Evolutionary conservation across 768 basidiomycete genomes (phyloP), one percentile per base, ranked within the genome.

Genomic region (Piloderma croceum): DNA sequence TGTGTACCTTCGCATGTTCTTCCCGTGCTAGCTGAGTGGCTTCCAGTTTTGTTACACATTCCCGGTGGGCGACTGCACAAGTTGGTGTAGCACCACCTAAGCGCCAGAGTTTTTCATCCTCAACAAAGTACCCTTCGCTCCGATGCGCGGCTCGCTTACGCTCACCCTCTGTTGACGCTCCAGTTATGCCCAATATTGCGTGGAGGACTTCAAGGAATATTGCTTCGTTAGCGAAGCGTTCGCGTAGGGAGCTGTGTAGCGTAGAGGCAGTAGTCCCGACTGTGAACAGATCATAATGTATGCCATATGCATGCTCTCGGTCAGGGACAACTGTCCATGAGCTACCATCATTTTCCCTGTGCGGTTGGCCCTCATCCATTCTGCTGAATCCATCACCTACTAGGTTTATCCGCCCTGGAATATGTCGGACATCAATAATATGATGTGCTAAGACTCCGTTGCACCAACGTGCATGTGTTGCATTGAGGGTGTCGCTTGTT

Each of bases 311-410:
- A 10, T 24, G 27, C 21, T 57, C 58, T 56, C 57, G 59, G 32
- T 61, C 57, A 12, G 50, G 45, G 19, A 42, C 33, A 0, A 59
- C 54, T 1, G 53, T 54, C 57, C 54, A 58, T n/a, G 43, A 32
- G 33, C 44, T 42, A 2, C 52, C 48, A 20, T 54, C 48, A 1
- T 31, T 43, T 2, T 10, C 9, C 19, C 11, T 27, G 1, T 49
- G 25, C 17, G 37, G 43, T 4, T 22, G 23, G 3, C 39, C 41
- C 6, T 44, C 34, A 41, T 47, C 49, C 42, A 38, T 45, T 11
- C 53, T 33, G 33, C 60, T 61, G 11, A 57, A 24, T 0, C 47
- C 51, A 27, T 62, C 60, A 4, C 37, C 2, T 58, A n/a, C n/a
- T n/a, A n/a, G n/a, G n/a, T n/a, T n/a, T n/a, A n/a, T n/a, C n/a